Evolutionary conservation across 164 flowering plant species (phyloP).

Genomic region (Annona cherimola): DNA sequence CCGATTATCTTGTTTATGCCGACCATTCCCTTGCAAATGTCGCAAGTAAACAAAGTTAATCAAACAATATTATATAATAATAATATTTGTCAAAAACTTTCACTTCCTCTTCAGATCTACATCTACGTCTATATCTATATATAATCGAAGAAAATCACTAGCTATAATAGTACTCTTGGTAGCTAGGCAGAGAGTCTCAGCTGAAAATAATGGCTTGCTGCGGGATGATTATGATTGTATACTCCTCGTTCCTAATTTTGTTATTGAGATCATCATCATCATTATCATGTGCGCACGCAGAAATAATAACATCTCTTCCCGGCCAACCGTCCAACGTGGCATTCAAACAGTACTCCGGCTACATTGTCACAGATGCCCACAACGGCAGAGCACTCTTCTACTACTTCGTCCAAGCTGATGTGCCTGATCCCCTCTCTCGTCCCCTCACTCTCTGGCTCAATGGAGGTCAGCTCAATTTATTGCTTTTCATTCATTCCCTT

Average conservation of each 20-base stretch:
- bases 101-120: no score
- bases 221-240: background rate
- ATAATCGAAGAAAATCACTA: no score
- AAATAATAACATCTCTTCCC: conserved; percentile 29
- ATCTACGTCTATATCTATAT: no score
- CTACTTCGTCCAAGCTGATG: conserved; percentile 38
- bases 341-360: conserved; percentile 36
- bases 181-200: no score
- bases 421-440: conserved; percentile 24
- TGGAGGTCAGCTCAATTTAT: conserved; percentile 29
- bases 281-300: conserved; percentile 3
- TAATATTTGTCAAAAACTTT: no score
- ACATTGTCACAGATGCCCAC: conserved; percentile 27
- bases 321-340: conserved; percentile 31
- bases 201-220: background rate
- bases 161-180: no score
- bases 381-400: conserved; percentile 42
- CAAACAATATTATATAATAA: no score
- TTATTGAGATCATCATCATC: background rate
- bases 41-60: no score
- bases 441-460: conserved; percentile 46
- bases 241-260: background rate
- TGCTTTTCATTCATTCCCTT: background rate
- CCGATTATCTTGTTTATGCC: no score
- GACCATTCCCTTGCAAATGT: no score